Evolutionary conservation across 208 protist genomes (phyloP).

Genomic region (Sergeia podlipaevii): DNA sequence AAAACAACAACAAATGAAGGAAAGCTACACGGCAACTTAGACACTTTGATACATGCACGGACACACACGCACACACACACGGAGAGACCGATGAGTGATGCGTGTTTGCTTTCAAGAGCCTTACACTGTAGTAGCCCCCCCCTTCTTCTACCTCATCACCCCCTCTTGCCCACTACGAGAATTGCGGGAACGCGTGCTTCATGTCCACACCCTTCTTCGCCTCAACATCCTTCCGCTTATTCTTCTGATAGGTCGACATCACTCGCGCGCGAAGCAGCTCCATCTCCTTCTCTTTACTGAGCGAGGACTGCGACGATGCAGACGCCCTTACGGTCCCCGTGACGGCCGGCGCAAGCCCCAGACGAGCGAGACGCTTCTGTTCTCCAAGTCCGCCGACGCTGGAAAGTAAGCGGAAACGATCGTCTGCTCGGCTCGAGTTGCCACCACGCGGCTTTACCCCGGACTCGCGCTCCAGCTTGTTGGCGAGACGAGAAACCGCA

Average conservation of each 20-base stretch:
- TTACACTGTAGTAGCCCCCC: too few species aligned
- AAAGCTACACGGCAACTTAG: too few species aligned
- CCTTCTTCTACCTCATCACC: conserved; percentile 2
- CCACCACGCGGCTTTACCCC: neutral
- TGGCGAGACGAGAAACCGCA: conserved; percentile 60
- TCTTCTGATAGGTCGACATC: conserved; percentile 76
- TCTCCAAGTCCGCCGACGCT: conserved; percentile 31
- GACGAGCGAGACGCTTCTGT: conserved; percentile 60
- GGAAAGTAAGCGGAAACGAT: conserved; percentile 24
- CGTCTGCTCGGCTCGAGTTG: neutral
- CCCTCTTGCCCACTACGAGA: conserved; percentile 23
- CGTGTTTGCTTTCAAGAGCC: conserved; percentile 4
- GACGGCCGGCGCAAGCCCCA: conserved; percentile 48
- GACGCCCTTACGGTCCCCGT: conserved; percentile 16
- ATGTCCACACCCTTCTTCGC: conserved; percentile 69
- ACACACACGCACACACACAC: neutral
- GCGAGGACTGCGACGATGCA: neutral
- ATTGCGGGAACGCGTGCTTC: conserved; percentile 71
- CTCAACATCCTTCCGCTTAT: conserved; percentile 36
- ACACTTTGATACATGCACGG: too few species aligned
- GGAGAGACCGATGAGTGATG: too few species aligned
- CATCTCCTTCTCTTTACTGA: conserved; percentile 69
- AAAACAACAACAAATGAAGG: neutral
- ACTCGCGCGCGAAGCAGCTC: conserved; percentile 61
- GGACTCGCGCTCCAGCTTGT: conserved; percentile 25